Base-by-base conservation (phyloP, 108 stramenopile genomes). In the Cyclotella cryptica region DNA sequence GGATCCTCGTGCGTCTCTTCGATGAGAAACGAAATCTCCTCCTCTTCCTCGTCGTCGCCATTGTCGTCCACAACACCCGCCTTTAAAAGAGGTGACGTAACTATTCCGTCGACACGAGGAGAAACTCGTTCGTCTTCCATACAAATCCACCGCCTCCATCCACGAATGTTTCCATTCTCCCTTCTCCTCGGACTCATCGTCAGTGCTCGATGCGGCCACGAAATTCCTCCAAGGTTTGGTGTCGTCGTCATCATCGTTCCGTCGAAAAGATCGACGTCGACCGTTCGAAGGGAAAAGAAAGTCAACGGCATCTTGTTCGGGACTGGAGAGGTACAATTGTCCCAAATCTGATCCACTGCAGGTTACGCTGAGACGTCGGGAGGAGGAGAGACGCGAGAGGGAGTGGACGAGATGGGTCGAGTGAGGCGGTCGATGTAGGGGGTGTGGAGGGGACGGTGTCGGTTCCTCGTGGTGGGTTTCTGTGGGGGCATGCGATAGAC, bases 271-370 rank as follows among this genome's bases (percentile, higher is more conserved):
- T 58, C 57, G 19, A 58, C 6, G 3, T 58, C 15, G 30, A 26
- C 21, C 21, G 14, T n/a, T 46, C n/a, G 60, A 12, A 39, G 18
- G 3, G 13, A 24, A 58, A 14, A 67, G 43, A 7, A 61, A 12
- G 30, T 47, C 26, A 12, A 60, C 22, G 0, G 57, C 55, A 39
- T 76, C 75, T 35, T 26, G 43, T 61, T 76, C 75, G 22, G 75
- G 75, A 17, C 66, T 54, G 0, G 75, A 76, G 39, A 76, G 59
- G 57, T 76, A 76, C 42, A 76, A 66, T 66, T 76, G 75, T 13
- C 75, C 22, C 18, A 76, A 40, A 28, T 76, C 75, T 5, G 75
- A 76, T 46, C 75, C 75, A 28, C 53, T 49, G 54, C 65, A 75
- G 4, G 74, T 75, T 0, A 69, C 30, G 43, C 53, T 49, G 42